phyloP scores from a whole-genome alignment of 192 early-diverging fungal species.

The Spizellomyces sp. region DNA sequence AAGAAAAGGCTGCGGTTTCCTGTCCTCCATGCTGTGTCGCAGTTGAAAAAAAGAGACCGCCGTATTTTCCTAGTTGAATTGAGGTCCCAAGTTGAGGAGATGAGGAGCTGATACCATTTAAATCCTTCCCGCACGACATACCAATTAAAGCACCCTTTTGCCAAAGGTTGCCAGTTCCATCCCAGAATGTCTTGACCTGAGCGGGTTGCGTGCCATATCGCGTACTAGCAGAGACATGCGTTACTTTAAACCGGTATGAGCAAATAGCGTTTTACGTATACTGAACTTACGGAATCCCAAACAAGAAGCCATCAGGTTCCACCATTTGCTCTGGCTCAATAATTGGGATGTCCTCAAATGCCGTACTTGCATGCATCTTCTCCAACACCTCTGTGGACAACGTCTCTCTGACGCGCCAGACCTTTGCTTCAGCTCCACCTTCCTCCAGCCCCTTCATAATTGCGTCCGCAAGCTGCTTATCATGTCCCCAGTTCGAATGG shows the following conservation, averaged over 20 bases:
- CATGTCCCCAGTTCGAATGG: slow-evolving; percentile 70
- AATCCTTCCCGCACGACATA: not conserved
- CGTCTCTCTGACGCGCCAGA: slow-evolving; percentile 66
- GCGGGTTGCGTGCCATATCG: slow-evolving; percentile 72
- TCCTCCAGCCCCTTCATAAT: slow-evolving; percentile 67
- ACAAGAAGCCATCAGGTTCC: slow-evolving; percentile 68
- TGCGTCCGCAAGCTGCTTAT: slow-evolving; percentile 64
- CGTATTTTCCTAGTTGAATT: slow-evolving; percentile 61
- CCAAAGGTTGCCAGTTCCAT: slow-evolving; percentile 66
- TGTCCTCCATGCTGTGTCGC: slow-evolving; percentile 78
- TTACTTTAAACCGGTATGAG: not conserved
- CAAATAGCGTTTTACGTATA: not conserved
- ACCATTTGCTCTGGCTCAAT: slow-evolving; percentile 50
- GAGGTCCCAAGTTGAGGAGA: not conserved
- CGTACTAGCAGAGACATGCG: slow-evolving; percentile 25
- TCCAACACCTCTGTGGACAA: slow-evolving; percentile 64
- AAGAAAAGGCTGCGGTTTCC: slow-evolving; percentile 70
- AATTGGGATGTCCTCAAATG: slow-evolving; percentile 8
- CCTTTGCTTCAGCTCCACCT: slow-evolving; percentile 53
- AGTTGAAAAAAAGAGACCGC: slow-evolving; percentile 74
- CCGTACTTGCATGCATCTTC: slow-evolving; percentile 63
- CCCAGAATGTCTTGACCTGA: slow-evolving; percentile 75
- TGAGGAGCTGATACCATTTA: not conserved
- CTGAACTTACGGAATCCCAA: slow-evolving; percentile 59
- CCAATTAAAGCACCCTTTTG: slow-evolving; percentile 53